phyloP scores from a whole-genome alignment of 306 rosid species.

The Fragaria ananassa region DNA sequence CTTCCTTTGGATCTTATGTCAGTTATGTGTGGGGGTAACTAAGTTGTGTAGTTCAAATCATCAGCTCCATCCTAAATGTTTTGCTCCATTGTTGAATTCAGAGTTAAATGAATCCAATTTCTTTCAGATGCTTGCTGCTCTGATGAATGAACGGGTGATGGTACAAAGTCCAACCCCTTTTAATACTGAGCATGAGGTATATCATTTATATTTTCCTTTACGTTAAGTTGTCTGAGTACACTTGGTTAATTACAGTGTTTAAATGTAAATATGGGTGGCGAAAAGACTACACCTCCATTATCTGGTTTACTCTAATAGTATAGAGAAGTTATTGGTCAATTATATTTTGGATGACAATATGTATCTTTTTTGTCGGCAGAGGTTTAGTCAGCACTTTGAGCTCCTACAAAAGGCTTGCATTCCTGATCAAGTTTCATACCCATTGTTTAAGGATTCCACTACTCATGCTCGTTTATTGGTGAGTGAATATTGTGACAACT shows the following conservation, averaged over 20 bases:
- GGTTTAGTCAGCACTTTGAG: conserved; percentile 91
- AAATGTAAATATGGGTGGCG: neutral
- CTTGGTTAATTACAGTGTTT: neutral
- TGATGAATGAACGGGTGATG: conserved; percentile 61
- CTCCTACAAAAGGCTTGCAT: conserved; percentile 82
- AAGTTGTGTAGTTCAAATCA: conserved; percentile 10
- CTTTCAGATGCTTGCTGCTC: conserved; percentile 84
- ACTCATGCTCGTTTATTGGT: conserved; percentile 54
- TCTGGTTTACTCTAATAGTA: neutral
- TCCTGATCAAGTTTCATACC: conserved; percentile 66
- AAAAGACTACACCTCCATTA: neutral
- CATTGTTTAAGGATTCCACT: conserved; percentile 58
- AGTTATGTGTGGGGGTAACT: neutral
- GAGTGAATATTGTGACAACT: conserved; percentile 30
- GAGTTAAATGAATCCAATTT: conserved; percentile 25
- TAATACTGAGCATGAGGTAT: conserved; percentile 89
- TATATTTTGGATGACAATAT: neutral
- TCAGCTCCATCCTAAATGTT: conserved; percentile 13
- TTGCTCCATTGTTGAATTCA: conserved; percentile 22
- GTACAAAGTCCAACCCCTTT: conserved; percentile 60
- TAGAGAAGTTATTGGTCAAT: neutral
- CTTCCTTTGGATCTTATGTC: neutral
- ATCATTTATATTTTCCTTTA: neutral
- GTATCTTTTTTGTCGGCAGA: conserved; percentile 42
- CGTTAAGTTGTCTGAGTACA: neutral